phyloP scores from a whole-genome alignment of 257 asterid species.

The Ocimum tenuiflorum region DNA sequence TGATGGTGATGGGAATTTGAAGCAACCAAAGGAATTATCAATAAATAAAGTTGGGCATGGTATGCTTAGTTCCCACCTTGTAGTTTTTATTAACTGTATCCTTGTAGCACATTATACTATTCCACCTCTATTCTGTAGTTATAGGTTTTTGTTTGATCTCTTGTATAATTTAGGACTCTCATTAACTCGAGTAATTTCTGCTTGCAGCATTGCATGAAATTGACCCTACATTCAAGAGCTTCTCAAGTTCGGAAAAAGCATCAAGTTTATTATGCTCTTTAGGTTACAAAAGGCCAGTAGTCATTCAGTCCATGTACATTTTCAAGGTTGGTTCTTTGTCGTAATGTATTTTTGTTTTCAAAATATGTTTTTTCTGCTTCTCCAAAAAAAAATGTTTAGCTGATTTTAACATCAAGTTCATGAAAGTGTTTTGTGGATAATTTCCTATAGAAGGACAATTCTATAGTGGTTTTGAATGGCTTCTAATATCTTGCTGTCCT shows the following conservation, averaged over 20 bases:
- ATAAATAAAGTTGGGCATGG: constrained; percentile 91
- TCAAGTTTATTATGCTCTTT: constrained; percentile 45
- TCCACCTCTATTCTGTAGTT: background rate
- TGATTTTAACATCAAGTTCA: background rate
- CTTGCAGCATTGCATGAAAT: constrained; percentile 59
- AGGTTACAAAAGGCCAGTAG: constrained; percentile 55
- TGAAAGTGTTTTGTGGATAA: background rate
- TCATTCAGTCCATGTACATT: constrained; percentile 76
- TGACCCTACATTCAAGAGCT: constrained; percentile 60
- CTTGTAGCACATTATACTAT: background rate
- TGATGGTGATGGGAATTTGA: constrained; percentile 58
- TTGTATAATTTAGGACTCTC: background rate
- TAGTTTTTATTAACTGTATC: background rate
- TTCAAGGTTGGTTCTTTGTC: constrained; percentile 41
- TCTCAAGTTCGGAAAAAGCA: constrained; percentile 55
- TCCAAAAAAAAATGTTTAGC: background rate
- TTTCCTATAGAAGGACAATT: background rate
- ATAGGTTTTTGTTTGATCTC: background rate
- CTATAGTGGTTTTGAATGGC: background rate
- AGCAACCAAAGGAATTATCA: constrained; percentile 65
- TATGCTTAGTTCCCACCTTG: constrained; percentile 20
- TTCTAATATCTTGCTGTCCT: background rate
- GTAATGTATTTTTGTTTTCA: background rate
- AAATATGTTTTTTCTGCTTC: background rate
- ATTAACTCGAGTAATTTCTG: background rate